These are phyloP conservation scores for Pythium aphanidermatum DNA, from an alignment of 352 stramenopile species.

Conservation along the genomic window DNA sequence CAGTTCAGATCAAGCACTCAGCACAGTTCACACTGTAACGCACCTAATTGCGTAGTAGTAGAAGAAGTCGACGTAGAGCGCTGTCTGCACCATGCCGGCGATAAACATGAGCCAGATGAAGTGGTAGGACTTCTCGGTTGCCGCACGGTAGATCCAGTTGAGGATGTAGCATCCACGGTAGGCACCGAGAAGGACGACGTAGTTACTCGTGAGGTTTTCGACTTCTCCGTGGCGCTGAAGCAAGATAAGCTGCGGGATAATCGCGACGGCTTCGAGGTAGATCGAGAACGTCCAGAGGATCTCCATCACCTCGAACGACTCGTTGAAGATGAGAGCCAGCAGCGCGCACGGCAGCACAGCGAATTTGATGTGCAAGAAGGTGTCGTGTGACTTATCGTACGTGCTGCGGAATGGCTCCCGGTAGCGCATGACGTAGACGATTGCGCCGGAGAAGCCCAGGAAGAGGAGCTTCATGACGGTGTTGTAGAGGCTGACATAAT, in stretches of 20 bases:
- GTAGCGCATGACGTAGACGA: constrained; percentile 98
- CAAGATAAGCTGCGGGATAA: constrained; percentile 99
- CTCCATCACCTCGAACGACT: constrained; percentile 87
- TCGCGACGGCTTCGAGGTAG: constrained; percentile 97
- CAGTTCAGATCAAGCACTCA: neutral
- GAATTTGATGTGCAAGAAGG: constrained; percentile 98
- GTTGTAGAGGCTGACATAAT: constrained; percentile 97
- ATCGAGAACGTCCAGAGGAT: constrained; percentile 99
- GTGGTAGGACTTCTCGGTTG: constrained; percentile 94
- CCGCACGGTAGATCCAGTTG: constrained; percentile 99
- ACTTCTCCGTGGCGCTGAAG: constrained; percentile 98
- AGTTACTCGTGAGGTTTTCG: constrained; percentile 99
- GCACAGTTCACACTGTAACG: constrained; percentile 1
- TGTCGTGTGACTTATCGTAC: constrained; percentile 99
- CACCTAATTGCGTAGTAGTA: constrained; percentile 98
- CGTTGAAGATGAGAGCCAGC: constrained; percentile 95
- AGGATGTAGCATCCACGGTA: constrained; percentile 99
- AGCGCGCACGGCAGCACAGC: constrained; percentile 93
- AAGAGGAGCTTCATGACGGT: constrained; percentile 99
- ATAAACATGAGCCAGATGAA: constrained; percentile 99
- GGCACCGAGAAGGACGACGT: constrained; percentile 97
- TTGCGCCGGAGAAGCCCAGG: constrained; percentile 93
- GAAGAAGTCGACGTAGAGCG: constrained; percentile 99
- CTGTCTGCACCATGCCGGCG: constrained; percentile 97
- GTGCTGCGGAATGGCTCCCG: constrained; percentile 95